Conservation (phyloP, 768 basidiomycete genomes). For the Goffeauzyma gilvescens region DNA sequence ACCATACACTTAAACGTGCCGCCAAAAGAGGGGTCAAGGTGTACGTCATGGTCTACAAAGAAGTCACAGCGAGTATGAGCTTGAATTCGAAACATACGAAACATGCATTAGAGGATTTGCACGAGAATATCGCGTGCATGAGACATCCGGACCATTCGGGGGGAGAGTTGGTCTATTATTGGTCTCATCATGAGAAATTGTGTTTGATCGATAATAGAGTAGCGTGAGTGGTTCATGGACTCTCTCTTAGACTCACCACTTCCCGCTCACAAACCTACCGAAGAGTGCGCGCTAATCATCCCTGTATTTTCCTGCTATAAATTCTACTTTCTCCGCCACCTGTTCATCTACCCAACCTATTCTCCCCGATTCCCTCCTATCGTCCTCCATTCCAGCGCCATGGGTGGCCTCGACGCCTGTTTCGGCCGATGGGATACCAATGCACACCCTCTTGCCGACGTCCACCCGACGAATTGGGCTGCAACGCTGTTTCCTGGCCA, state of each 20-base stretch:
- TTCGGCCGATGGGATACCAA: slow-evolving; percentile 96
- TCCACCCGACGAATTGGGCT: slow-evolving; percentile 66
- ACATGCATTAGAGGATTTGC: slow-evolving; percentile 49
- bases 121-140: slow-evolving; percentile 70
- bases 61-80: slow-evolving; percentile 80
- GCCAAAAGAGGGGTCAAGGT: slow-evolving; percentile 82
- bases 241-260: neutral
- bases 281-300: too few relatives aligned
- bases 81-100: slow-evolving; percentile 55
- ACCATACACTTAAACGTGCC: slow-evolving; percentile 64
- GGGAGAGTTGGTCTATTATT: slow-evolving; percentile 6
- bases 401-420: slow-evolving; percentile 88
- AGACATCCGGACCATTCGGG: slow-evolving; percentile 7
- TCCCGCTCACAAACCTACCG: neutral
- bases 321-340: too few relatives aligned
- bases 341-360: too few relatives aligned
- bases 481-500: slow-evolving; percentile 77
- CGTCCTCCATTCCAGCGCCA: too few relatives aligned
- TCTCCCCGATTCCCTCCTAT: slow-evolving; percentile 70
- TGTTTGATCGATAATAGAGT: slow-evolving; percentile 28
- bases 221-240: slow-evolving; percentile 16
- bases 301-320: too few relatives aligned
- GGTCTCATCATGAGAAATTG: slow-evolving; percentile 27
- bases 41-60: slow-evolving; percentile 86
- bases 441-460: slow-evolving; percentile 64